Evolutionary conservation across 768 basidiomycete genomes (phyloP).

Genomic region (Lactarius evosmus): DNA sequence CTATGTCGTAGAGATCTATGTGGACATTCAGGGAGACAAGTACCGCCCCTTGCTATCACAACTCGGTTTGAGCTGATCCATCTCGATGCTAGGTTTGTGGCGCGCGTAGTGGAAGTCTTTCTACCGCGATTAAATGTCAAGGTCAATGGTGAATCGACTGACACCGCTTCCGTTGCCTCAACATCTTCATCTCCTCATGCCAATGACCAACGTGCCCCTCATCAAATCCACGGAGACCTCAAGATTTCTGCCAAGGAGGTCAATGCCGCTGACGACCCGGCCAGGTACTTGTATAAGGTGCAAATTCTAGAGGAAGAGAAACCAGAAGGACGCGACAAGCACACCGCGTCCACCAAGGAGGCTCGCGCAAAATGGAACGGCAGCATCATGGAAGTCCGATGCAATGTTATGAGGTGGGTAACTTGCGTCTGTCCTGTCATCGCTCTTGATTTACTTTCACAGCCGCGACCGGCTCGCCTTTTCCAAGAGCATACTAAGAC

Average conservation of each 20-base stretch:
- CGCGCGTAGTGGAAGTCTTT: conserved; percentile 73
- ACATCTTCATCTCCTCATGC: conserved; percentile 39
- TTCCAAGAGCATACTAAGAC: conserved; percentile 94
- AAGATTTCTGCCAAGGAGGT: conserved; percentile 71
- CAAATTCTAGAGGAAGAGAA: conserved; percentile 75
- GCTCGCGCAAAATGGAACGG: conserved; percentile 64
- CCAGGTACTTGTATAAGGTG: conserved; percentile 82
- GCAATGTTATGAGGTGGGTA: conserved; percentile 72
- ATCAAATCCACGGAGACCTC: conserved; percentile 77
- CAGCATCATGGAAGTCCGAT: conserved; percentile 80
- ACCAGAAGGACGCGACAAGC: conserved; percentile 59
- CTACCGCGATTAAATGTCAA: conserved; percentile 43
- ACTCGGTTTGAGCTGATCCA: conserved; percentile 20
- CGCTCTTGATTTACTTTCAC: conserved; percentile 14
- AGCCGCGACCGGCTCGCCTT: conserved; percentile 96
- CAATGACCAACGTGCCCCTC: conserved; percentile 47
- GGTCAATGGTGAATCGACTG: conserved; percentile 20
- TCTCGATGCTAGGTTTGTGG: conserved; percentile 62
- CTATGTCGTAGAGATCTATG: conserved; percentile 63
- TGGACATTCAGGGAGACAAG: conserved; percentile 88
- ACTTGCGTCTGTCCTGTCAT: conserved; percentile 7
- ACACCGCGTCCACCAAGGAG: conserved; percentile 51
- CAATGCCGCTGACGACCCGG: conserved; percentile 69
- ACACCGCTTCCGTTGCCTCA: conserved; percentile 33
- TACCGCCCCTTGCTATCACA: conserved; percentile 38